Base-by-base conservation (phyloP, 176 grass and related monocot genomes). In the Oryza meyeriana region DNA sequence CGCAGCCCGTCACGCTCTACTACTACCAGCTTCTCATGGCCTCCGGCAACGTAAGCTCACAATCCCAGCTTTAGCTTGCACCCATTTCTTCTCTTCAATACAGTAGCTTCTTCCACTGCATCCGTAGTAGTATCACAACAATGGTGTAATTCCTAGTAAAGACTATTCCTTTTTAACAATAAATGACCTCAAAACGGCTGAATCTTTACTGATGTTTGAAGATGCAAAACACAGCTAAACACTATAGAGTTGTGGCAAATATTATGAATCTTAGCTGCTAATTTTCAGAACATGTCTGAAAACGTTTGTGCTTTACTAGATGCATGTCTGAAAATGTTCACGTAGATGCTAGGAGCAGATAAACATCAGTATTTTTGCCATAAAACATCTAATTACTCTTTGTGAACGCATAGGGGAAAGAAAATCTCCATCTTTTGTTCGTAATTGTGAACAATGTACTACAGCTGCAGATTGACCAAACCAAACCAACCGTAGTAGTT, bases 1-100 rank as follows among this genome's bases (percentile, higher is more conserved):
- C 93, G 50, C 85, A 90, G 13, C 91, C 96, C n/a, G 35, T 99
- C 78, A 82, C 84, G 3, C 66, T 99, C 66, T 85, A 83, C 83
- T 95, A 94, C 91, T 88, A 75, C 36, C 91, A 92, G 75, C 86
- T 94, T 47, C 64, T 82, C 24, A 72, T 99, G 57, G 96, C 96
- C 2, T 75, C 87, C 33, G 96, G 96, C 58, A 88, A 83, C 44
- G 96, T 99, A 88, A 91, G 74, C 18, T 8, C 30, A 11, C 20
- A 47, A 14, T 16, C 44, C 44, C 5, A 17, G 14, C 14, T 47
- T 42, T 5, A 17, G 44, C 52, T 45, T 2, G 3, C 22, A 57
- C 7, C 24, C 4, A 71, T 40, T 27, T 39, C n/a, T 16, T 31
- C 22, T 0, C 0, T 24, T 55, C 18, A 55, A 55, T 24, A 22